Conservation (phyloP, 352 stramenopile genomes). For the Phytophthora pinifolia region DNA sequence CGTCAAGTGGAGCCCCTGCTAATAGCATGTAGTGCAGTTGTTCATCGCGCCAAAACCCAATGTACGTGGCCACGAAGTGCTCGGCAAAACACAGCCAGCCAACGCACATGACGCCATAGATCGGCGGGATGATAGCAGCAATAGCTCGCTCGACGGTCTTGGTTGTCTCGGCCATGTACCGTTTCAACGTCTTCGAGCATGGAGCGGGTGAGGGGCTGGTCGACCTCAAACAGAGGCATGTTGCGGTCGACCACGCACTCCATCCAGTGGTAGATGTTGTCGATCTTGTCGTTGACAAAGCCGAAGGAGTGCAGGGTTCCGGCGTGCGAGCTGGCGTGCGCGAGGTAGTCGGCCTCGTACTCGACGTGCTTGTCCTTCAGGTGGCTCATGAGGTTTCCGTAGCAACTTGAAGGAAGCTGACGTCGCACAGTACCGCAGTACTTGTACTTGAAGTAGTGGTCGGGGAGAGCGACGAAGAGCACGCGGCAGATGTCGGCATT, state of each 20-base stretch:
- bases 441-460: slow-evolving; percentile 10
- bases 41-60: too few species aligned
- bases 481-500: slow-evolving; percentile 8
- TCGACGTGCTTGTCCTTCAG: slow-evolving; percentile 3
- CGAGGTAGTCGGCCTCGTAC: not conserved
- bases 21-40: too few species aligned
- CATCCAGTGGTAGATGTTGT: slow-evolving; percentile 1
- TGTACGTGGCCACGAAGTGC: slow-evolving; percentile 1
- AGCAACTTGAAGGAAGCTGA: not conserved
- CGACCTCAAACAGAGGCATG: too few species aligned
- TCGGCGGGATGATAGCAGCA: too few species aligned
- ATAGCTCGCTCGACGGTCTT: too few species aligned
- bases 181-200: too few species aligned
- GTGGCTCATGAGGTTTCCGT: slow-evolving; percentile 9
- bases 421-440: not conserved
- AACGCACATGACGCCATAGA: too few species aligned
- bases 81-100: too few species aligned
- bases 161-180: too few species aligned
- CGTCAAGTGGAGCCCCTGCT: too few species aligned
- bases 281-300: not conserved
- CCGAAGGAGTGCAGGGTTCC: not conserved
- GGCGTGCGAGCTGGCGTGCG: not conserved
- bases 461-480: not conserved
- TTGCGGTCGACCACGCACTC: too few species aligned
- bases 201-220: too few species aligned